Percentiles rank a stretch among this genome's conserved stretches.
Evolutionary conservation across 768 basidiomycete species (phyloP).

Genomic region (Leccinum obscurum): DNA sequence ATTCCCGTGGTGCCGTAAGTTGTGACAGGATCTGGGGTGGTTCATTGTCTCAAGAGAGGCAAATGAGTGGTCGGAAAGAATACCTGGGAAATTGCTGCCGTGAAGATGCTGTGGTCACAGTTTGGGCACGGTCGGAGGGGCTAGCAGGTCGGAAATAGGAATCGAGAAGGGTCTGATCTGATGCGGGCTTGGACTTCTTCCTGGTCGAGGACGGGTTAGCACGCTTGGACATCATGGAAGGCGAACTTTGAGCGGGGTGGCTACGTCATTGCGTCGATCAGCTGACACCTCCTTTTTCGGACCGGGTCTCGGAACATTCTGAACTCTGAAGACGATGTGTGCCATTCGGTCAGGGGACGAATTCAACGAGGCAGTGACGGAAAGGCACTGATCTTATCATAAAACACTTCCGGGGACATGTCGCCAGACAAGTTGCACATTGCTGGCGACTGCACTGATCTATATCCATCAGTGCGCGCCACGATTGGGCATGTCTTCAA

Average conservation of each 20-base stretch:
- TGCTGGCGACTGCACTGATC: slow-evolving; percentile 9
- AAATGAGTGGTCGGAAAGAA: slow-evolving; percentile 19
- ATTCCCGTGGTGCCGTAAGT: slow-evolving; percentile 25
- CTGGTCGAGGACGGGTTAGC: slow-evolving; percentile 4
- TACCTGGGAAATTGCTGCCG: slow-evolving; percentile 17
- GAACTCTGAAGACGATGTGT: not conserved
- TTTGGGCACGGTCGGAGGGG: slow-evolving; percentile 11
- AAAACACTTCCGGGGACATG: not conserved
- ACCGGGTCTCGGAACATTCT: not conserved
- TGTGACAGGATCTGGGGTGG: not conserved
- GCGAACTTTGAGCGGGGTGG: slow-evolving; percentile 18
- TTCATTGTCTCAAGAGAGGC: slow-evolving; percentile 11
- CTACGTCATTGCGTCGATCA: slow-evolving; percentile 31
- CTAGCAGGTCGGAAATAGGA: slow-evolving; percentile 26
- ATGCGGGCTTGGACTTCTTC: slow-evolving; percentile 24
- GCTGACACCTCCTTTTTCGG: slow-evolving; percentile 22
- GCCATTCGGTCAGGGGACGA: not conserved
- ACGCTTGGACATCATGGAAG: slow-evolving; percentile 24
- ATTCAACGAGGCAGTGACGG: not conserved
- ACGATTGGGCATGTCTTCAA: slow-evolving; percentile 12
- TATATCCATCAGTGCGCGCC: slow-evolving; percentile 11
- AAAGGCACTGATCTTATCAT: slow-evolving; percentile 4
- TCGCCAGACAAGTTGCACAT: not conserved
- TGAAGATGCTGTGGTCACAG: slow-evolving; percentile 11
- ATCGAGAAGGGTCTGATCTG: slow-evolving; percentile 24